Conservation (phyloP, 2,329 filamentous ascomycete genomes). For the Diaporthe batatas region DNA sequence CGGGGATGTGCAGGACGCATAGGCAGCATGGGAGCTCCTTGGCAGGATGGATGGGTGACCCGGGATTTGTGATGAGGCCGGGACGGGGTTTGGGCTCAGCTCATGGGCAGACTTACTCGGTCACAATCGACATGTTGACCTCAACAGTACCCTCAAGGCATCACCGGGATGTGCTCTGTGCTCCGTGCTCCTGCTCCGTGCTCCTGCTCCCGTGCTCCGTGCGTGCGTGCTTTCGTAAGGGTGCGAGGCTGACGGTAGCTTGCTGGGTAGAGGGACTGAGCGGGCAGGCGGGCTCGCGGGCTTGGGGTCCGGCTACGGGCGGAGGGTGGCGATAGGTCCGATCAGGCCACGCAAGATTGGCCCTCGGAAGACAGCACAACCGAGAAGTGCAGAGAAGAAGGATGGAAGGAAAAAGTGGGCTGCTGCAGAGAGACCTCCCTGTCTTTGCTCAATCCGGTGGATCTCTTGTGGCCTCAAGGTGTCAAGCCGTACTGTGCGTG, state of each 20-base stretch:
- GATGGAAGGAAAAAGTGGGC: conserved; percentile 41
- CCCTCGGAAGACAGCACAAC: conserved; percentile 38
- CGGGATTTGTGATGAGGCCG: conserved; percentile 10
- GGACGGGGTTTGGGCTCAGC: conserved; percentile 30
- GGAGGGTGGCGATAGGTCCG: conserved; percentile 33
- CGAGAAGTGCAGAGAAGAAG: conserved; percentile 35
- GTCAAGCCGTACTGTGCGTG: too few relatives aligned
- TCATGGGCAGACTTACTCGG: conserved; percentile 54
- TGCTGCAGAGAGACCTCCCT: conserved; percentile 13
- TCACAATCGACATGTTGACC: conserved; percentile 59
- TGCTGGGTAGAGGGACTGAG: neutral
- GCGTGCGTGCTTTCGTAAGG: conserved; percentile 2
- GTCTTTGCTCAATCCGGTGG: conserved; percentile 9
- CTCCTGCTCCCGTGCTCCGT: conserved; percentile 10
- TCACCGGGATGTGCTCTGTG: conserved; percentile 35
- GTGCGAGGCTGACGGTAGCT: conserved; percentile 17
- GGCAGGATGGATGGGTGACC: neutral
- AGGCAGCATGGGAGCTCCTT: neutral
- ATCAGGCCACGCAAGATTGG: conserved; percentile 41
- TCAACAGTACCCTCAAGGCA: conserved; percentile 39
- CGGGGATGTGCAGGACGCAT: neutral
- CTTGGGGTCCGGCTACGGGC: conserved; percentile 12
- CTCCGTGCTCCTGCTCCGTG: conserved; percentile 2
- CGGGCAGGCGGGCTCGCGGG: conserved; percentile 2
- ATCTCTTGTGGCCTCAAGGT: conserved; percentile 18